Conservation (phyloP, 116 monocot genomes). For the Trichopus zeylanicus region DNA sequence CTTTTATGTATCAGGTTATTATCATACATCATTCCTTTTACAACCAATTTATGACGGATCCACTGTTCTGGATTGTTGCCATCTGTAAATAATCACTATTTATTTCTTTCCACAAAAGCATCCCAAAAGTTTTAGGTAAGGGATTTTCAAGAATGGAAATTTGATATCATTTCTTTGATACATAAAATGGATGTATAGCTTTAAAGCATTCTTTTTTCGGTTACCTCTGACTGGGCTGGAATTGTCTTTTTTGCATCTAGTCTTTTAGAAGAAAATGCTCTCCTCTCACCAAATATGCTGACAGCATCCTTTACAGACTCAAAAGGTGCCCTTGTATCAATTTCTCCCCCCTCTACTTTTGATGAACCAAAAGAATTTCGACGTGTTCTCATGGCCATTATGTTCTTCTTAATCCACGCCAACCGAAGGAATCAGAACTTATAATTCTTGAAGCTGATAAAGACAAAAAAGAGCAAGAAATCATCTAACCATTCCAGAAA, state of each 20-base stretch:
- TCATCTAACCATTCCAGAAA: too few relatives aligned
- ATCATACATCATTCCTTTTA: too few relatives aligned
- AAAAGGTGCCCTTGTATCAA: constrained; percentile 89
- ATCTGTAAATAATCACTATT: too few relatives aligned
- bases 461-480: not conserved
- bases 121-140: too few relatives aligned
- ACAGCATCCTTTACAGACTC: constrained; percentile 85
- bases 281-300: constrained; percentile 75
- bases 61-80: too few relatives aligned
- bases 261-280: constrained; percentile 40
- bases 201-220: not conserved
- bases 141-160: too few relatives aligned
- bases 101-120: too few relatives aligned
- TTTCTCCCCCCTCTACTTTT: constrained; percentile 69
- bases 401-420: not conserved
- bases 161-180: too few relatives aligned
- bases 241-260: constrained; percentile 39
- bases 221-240: constrained; percentile 43
- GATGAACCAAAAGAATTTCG: constrained; percentile 30
- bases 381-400: constrained; percentile 22
- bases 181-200: too few relatives aligned
- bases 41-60: too few relatives aligned
- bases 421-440: not conserved
- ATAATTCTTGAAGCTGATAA: not conserved
- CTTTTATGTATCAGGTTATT: too few relatives aligned